These are phyloP conservation scores for Beta lomatogona DNA, from an alignment of 179 eudicot species.

Conservation along the genomic window DNA sequence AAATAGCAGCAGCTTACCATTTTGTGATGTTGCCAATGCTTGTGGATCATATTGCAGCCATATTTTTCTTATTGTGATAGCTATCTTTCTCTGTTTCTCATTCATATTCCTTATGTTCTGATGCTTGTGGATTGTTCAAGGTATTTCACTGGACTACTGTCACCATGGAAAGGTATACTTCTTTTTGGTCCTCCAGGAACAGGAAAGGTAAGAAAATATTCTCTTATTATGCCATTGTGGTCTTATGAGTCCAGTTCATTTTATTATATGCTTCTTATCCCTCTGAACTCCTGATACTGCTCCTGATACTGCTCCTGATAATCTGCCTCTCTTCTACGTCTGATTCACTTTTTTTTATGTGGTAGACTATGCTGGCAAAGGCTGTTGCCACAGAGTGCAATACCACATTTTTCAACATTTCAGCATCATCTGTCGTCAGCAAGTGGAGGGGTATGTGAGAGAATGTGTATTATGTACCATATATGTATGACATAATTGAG, in stretches of 20 bases:
- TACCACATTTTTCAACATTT: constrained; percentile 96
- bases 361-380: constrained; percentile 99
- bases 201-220: constrained; percentile 67
- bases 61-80: not conserved
- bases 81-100: not conserved
- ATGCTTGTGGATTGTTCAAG: constrained; percentile 38
- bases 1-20: not conserved
- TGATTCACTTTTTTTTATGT: constrained; percentile 15
- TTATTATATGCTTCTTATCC: not conserved
- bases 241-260: not conserved
- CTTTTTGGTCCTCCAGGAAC: constrained; percentile 99
- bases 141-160: constrained; percentile 94
- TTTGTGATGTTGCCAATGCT: constrained; percentile 2
- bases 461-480: not conserved
- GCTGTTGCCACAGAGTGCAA: constrained; percentile 99
- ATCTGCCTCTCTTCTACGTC: not conserved
- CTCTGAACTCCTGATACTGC: not conserved
- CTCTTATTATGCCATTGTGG: not conserved
- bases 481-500: not conserved
- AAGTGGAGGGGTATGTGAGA: constrained; percentile 93
- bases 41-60: not conserved
- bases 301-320: constrained; percentile 11
- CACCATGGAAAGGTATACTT: constrained; percentile 99
- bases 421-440: constrained; percentile 99
- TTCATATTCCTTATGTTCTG: constrained; percentile 1